phyloP scores from a whole-genome alignment of 768 basidiomycete genomes.

The Hygrophoropsis aurantiaca region DNA sequence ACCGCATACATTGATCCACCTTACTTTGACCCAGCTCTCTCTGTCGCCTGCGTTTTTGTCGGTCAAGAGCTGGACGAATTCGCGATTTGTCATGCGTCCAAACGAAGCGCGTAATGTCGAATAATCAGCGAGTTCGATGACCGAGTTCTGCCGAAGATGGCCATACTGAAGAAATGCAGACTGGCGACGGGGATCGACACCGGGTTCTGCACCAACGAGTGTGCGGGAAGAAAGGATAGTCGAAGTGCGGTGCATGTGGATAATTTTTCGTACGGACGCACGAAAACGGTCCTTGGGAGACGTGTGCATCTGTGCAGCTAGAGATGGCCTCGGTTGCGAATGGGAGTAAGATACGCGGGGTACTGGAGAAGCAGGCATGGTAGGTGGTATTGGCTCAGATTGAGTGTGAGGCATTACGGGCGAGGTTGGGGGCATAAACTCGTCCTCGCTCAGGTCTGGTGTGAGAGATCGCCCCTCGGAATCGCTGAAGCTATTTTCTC shows the following conservation, averaged over 20 bases:
- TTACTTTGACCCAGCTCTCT: slow-evolving; percentile 64
- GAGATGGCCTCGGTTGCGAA: slow-evolving; percentile 10
- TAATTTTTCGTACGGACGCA: slow-evolving; percentile 57
- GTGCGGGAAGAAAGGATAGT: slow-evolving; percentile 32
- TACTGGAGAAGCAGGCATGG: slow-evolving; percentile 10
- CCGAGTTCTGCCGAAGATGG: slow-evolving; percentile 57
- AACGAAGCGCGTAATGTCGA: slow-evolving; percentile 53
- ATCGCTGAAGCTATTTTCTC: slow-evolving; percentile 68
- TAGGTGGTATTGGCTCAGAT: background rate
- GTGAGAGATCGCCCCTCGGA: slow-evolving; percentile 66
- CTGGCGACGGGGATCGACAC: slow-evolving; percentile 63
- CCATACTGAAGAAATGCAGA: slow-evolving; percentile 57
- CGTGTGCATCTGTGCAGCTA: slow-evolving; percentile 3
- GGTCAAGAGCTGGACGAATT: slow-evolving; percentile 58
- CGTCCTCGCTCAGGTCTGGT: slow-evolving; percentile 56
- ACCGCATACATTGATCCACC: slow-evolving; percentile 76
- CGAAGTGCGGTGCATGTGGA: slow-evolving; percentile 59
- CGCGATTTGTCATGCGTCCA: slow-evolving; percentile 56
- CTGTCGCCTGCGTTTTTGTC: slow-evolving; percentile 42
- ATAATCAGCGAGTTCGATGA: slow-evolving; percentile 70
- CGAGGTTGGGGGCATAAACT: slow-evolving; percentile 6
- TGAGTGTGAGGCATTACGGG: slow-evolving; percentile 1
- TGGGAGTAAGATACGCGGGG: slow-evolving; percentile 16
- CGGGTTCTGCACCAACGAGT: slow-evolving; percentile 64
- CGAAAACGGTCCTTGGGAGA: slow-evolving; percentile 54